phyloP scores from a whole-genome alignment of 2,329 filamentous ascomycete genomes.

The Pseudogymnoascus sp. region DNA sequence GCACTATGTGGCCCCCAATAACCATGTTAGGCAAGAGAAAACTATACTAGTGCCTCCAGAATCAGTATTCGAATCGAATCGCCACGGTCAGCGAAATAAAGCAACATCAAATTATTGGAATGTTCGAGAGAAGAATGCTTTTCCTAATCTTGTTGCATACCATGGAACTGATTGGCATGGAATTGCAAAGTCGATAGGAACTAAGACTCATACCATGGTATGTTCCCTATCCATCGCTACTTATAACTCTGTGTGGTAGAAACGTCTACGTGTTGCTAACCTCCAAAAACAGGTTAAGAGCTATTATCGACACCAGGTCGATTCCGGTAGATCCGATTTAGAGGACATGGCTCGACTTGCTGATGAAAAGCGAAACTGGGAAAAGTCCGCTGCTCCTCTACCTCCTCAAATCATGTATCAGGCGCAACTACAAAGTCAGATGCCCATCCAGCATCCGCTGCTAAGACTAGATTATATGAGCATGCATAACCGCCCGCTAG shows the following conservation, averaged over 20 bases:
- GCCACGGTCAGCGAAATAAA: conserved; percentile 17
- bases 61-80: not conserved
- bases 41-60: not conserved
- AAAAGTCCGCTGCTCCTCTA: not conserved
- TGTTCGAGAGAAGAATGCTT: conserved; percentile 70
- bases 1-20: not conserved
- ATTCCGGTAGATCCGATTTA: conserved; percentile 22
- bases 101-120: conserved; percentile 81
- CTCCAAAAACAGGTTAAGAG: conserved; percentile 51
- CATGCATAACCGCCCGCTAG: conserved; percentile 14
- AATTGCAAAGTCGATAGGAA: conserved; percentile 72
- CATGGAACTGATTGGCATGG: conserved; percentile 73
- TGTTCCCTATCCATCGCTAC: conserved; percentile 26
- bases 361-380: not conserved
- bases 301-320: conserved; percentile 56
- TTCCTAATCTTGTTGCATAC: conserved; percentile 60
- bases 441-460: conserved; percentile 40
- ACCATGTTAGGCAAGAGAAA: not conserved
- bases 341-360: not conserved
- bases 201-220: conserved; percentile 79
- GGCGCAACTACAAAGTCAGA: conserved; percentile 29
- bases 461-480: too few relatives aligned
- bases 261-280: conserved; percentile 27
- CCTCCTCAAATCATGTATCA: conserved; percentile 23
- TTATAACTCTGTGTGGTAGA: conserved; percentile 19